Base-by-base conservation (phyloP, 169 alveolate genomes). In the Babesia gibsoni region DNA sequence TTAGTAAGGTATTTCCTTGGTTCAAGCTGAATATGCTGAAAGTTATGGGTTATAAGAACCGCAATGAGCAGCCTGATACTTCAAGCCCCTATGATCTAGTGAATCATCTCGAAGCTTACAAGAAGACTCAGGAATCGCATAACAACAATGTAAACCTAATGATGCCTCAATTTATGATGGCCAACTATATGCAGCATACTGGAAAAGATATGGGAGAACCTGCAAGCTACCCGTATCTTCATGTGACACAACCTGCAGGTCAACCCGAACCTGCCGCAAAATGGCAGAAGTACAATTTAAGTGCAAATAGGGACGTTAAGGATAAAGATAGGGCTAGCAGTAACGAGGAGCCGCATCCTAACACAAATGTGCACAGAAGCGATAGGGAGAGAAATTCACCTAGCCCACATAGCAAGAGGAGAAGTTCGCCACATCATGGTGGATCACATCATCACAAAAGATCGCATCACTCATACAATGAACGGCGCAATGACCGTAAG, bases 1-100 rank as follows among this genome's bases (percentile, higher is more conserved):
- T 65, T 4, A 20, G 56, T 23, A 69, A 63, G 32, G 25, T 64
- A 22, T 79, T 79, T 29, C 88, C 88, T 14, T 79, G 88, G 88
- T 59, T 79, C 20, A 67, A 68, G 42, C 45, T 69, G 18, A 49
- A 67, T 46, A 10, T 79, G 39, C 46, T 79, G 54, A 48, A 57
- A 29, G 49, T 79, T 39, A 36, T 67, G 56, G 86, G 86, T 8
- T 22, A 41, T 18, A 36, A 30, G 36, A 35, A 54, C 29, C 32
- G 84, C 2, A 43, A 27, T 5, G 72, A 61, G 4, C 46, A 14
- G 10, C 45, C 45, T 1, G 20, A 43, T 0, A 9, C 46, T 3
- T 56, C 42, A 14, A 25, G 27, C 20, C 42, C 41, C 23, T 27
- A 61, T 58, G 12, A 61, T 43, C 42, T 61, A 56, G 59, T 46